phyloP scores from a whole-genome alignment of 1,139 yeast species.

The Blastobotrys malaysiensis region DNA sequence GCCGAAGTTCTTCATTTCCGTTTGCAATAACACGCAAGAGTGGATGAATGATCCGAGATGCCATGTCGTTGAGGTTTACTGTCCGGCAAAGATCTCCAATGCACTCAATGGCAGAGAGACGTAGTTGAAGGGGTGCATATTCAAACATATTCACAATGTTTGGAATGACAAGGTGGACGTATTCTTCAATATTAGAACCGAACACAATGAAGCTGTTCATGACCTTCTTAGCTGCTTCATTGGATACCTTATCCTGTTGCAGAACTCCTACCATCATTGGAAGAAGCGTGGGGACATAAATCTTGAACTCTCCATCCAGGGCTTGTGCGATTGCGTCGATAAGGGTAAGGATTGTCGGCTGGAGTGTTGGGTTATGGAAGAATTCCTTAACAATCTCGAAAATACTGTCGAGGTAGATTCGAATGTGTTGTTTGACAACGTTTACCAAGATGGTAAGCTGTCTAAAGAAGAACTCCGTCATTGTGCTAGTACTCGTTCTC shows the following conservation, averaged over 20 bases:
- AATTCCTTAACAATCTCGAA: slow-evolving; percentile 71
- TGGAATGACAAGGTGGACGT: slow-evolving; percentile 79
- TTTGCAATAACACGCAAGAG: slow-evolving; percentile 62
- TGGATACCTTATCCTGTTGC: slow-evolving; percentile 62
- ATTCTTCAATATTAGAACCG: slow-evolving; percentile 85
- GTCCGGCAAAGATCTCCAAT: slow-evolving; percentile 74
- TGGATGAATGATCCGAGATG: slow-evolving; percentile 87
- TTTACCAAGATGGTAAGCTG: slow-evolving; percentile 75
- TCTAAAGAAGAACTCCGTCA: slow-evolving; percentile 85
- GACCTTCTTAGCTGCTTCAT: slow-evolving; percentile 67
- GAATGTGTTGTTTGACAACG: slow-evolving; percentile 83
- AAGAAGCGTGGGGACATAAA: slow-evolving; percentile 70
- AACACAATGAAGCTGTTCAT: slow-evolving; percentile 83
- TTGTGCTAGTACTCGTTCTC: slow-evolving; percentile 74
- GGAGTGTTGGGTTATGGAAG: slow-evolving; percentile 62
- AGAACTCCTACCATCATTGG: slow-evolving; percentile 72
- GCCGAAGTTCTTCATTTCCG: slow-evolving; percentile 56
- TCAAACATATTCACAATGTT: slow-evolving; percentile 79
- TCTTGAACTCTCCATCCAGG: slow-evolving; percentile 85
- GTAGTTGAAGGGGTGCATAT: slow-evolving; percentile 49
- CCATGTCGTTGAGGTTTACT: slow-evolving; percentile 78
- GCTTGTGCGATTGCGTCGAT: slow-evolving; percentile 84
- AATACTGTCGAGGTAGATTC: slow-evolving; percentile 76
- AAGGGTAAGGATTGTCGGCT: slow-evolving; percentile 71
- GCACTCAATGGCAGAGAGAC: slow-evolving; percentile 76